Base-by-base conservation (phyloP, 768 basidiomycete genomes). In the Russula sp. region DNA sequence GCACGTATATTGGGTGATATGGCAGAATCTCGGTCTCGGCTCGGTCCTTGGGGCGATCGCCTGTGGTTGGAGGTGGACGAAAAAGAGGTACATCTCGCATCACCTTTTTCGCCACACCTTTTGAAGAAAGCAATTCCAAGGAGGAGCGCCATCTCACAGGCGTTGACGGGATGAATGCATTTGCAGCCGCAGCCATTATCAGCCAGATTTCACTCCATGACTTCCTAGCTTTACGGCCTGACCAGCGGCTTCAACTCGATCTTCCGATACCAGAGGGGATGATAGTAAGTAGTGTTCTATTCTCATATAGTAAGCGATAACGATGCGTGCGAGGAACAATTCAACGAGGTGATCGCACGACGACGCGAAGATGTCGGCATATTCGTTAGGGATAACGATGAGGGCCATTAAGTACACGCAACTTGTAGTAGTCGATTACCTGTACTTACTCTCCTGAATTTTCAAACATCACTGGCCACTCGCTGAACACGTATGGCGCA, bases 151-250 rank as follows among this genome's bases (percentile, higher is more conserved):
- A 82, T 65, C 73, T 92, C 51, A 79, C 82, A 0, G 69, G 71
- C 1, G 75, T 82, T 9, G 73, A 76, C 6, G 85, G 86, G 16
- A 84, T 91, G 82, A 91, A 91, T 60, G 72, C 75, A 7, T 88
- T 89, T 69, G 83, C 83, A 1, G 83, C 89, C 7, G 78, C 81
- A n/a, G 72, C 85, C 4, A 78, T 91, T 59, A 73, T 90, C 2
- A 82, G 77, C 56, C 79, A 83, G 60, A 75, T 76, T 7, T 73
- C 77, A 5, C 67, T 87, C 7, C 78, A 84, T 16, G 76, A 81
- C 4, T 82, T 89, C 67, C 67, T 91, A 8, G 74, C 56, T 2
- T 35, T 63, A 32, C 35, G 52, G 38, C 36, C 66, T 29, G 50
- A 61, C n/a, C 57, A 67, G 48, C 54, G 66, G 50, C 51, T 62